Evolutionary conservation across 2,329 filamentous ascomycete genomes (phyloP).

Genomic region (Colletotrichum viniferum): DNA sequence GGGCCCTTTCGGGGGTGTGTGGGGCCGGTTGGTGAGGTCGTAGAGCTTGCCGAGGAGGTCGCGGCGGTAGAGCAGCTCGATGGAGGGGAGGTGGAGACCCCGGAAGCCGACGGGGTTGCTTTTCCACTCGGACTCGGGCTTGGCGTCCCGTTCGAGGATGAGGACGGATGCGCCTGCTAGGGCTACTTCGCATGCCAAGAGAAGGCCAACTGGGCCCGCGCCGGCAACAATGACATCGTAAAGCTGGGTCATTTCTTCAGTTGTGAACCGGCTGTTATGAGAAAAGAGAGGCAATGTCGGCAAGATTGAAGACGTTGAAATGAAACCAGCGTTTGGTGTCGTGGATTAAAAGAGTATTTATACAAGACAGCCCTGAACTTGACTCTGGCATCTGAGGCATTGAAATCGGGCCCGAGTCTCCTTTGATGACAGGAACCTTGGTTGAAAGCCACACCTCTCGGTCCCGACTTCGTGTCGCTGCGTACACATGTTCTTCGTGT

Average conservation of each 20-base stretch:
- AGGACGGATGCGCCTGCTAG: constrained; percentile 36
- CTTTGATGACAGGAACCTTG: background rate
- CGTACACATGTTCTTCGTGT: background rate
- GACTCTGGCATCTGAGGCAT: background rate
- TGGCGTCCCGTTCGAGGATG: constrained; percentile 45
- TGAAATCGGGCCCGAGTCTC: background rate
- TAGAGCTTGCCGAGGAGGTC: constrained; percentile 36
- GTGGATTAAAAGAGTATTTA: background rate
- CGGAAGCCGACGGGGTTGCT: constrained; percentile 29
- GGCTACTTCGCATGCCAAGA: constrained; percentile 39
- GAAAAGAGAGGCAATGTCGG: background rate
- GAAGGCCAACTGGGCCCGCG: constrained; percentile 39
- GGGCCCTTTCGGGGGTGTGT: constrained; percentile 9
- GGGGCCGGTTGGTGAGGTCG: constrained; percentile 12
- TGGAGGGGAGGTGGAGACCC: constrained; percentile 36
- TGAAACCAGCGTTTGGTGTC: background rate
- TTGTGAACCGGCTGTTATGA: background rate
- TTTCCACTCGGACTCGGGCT: constrained; percentile 34
- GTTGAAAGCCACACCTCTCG: background rate
- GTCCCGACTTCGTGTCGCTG: background rate
- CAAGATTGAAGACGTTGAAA: background rate
- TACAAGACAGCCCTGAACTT: background rate
- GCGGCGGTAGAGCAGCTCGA: constrained; percentile 41
- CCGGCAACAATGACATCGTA: constrained; percentile 40
- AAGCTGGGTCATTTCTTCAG: background rate